These are phyloP conservation scores for Silene latifolia DNA, from an alignment of 148 eudicot genomes.

Conservation along the genomic window DNA sequence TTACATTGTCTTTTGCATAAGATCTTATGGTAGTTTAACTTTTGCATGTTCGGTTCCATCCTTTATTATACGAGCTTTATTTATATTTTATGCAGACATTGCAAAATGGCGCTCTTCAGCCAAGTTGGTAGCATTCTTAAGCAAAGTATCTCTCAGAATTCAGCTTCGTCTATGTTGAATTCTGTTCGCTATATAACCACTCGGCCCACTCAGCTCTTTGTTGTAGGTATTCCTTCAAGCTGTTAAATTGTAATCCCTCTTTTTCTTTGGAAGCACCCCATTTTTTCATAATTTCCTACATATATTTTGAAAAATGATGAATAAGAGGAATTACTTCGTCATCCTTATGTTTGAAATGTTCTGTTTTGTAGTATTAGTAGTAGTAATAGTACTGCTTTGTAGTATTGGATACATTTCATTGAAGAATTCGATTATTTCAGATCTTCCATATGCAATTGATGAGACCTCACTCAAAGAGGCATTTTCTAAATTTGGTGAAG, in stretches of 20 bases:
- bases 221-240: conserved; percentile 57
- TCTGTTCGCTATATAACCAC: conserved; percentile 49
- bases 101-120: conserved; percentile 60
- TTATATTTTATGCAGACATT: conserved; percentile 13
- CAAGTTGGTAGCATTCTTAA: conserved; percentile 53
- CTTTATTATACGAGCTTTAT: background rate
- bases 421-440: conserved; percentile 20
- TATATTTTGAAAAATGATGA: too few relatives aligned
- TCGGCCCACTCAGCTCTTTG: conserved; percentile 45
- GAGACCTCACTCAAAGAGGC: conserved; percentile 64
- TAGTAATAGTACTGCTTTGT: too few relatives aligned
- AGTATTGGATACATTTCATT: background rate
- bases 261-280: too few relatives aligned
- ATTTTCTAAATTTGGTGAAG: conserved; percentile 71
- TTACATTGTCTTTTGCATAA: background rate
- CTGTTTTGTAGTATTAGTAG: too few relatives aligned
- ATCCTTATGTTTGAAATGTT: background rate
- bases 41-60: background rate
- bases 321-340: too few relatives aligned
- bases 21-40: background rate
- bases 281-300: too few relatives aligned
- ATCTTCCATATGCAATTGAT: conserved; percentile 75
- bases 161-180: conserved; percentile 50
- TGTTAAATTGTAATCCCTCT: background rate
- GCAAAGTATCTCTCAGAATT: conserved; percentile 40